Conservation (phyloP, 1,139 yeast genomes). For the Hanseniaspora uvarum region DNA sequence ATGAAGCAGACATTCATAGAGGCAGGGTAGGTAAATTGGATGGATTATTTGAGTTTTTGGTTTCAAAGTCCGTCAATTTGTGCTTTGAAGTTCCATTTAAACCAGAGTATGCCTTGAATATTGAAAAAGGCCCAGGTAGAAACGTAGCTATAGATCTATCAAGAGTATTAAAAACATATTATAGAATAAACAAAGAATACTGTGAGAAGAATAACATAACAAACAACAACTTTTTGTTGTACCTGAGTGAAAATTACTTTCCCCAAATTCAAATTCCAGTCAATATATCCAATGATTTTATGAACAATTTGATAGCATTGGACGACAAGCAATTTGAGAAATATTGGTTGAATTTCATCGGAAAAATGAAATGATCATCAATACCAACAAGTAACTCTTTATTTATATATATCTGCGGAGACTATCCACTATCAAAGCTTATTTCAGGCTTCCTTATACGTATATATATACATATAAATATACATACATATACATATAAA, state of each 20-base stretch:
- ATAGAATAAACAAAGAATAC: constrained; percentile 21
- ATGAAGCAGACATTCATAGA: constrained; percentile 44
- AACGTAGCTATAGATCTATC: constrained; percentile 68
- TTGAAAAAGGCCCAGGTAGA: constrained; percentile 71
- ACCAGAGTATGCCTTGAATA: constrained; percentile 46
- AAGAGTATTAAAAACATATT: constrained; percentile 55
- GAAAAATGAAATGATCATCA: constrained; percentile 29
- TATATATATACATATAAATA: no score
- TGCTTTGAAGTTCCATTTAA: constrained; percentile 74
- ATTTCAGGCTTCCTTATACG: no score
- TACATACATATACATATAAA: no score
- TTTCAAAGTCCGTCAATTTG: constrained; percentile 57
- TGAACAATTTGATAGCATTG: constrained; percentile 43
- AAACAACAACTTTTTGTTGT: constrained; percentile 38
- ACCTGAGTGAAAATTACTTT: constrained; percentile 43
- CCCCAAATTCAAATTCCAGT: constrained; percentile 52
- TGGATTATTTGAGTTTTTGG: constrained; percentile 60
- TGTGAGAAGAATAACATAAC: constrained; percentile 24
- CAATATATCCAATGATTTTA: constrained; percentile 47
- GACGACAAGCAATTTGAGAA: constrained; percentile 55
- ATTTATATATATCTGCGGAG: no score
- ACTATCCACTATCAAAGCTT: no score
- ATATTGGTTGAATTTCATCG: constrained; percentile 50
- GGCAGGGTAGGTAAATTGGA: constrained; percentile 48
- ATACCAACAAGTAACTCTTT: background rate